Evolutionary conservation across 768 basidiomycete genomes (phyloP).

Genomic region (Suillus brevipes): DNA sequence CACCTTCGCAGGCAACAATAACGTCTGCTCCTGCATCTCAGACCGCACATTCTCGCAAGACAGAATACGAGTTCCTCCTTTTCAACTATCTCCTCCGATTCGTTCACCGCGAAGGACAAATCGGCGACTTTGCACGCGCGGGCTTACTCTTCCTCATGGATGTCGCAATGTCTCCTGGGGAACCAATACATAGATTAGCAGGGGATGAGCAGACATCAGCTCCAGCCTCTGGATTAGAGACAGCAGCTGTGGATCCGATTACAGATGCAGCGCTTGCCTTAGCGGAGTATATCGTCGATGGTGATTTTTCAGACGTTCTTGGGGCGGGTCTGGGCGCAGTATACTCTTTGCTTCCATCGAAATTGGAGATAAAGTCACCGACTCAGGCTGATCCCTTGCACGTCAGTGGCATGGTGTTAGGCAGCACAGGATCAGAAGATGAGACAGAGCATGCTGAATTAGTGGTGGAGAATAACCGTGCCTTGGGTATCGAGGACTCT

Average conservation of each 20-base stretch:
- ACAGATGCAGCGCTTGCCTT: slow-evolving; percentile 84
- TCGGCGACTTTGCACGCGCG: slow-evolving; percentile 90
- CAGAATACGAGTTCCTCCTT: slow-evolving; percentile 93
- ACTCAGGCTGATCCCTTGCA: slow-evolving; percentile 38
- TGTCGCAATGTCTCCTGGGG: slow-evolving; percentile 86
- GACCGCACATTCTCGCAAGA: slow-evolving; percentile 52
- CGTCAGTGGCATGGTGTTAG: slow-evolving; percentile 70
- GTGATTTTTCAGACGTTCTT: slow-evolving; percentile 98
- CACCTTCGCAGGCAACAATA: slow-evolving; percentile 59
- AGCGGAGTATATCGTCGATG: slow-evolving; percentile 91
- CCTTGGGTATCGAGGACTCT: slow-evolving; percentile 76
- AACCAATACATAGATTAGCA: slow-evolving; percentile 42
- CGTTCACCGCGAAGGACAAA: slow-evolving; percentile 90
- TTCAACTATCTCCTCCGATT: slow-evolving; percentile 96
- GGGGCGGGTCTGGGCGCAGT: slow-evolving; percentile 92
- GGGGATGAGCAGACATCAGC: slow-evolving; percentile 34
- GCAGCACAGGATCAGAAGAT: slow-evolving; percentile 56
- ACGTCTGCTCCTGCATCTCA: slow-evolving; percentile 48
- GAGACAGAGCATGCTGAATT: slow-evolving; percentile 52
- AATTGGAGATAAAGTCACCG: slow-evolving; percentile 68
- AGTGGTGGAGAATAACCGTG: slow-evolving; percentile 50
- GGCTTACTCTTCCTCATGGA: slow-evolving; percentile 95
- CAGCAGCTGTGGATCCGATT: slow-evolving; percentile 56
- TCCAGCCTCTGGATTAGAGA: slow-evolving; percentile 23
- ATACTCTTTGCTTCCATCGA: slow-evolving; percentile 87